Base-by-base conservation (phyloP, 2,329 filamentous ascomycete species). In the Lachnellula suecica region DNA sequence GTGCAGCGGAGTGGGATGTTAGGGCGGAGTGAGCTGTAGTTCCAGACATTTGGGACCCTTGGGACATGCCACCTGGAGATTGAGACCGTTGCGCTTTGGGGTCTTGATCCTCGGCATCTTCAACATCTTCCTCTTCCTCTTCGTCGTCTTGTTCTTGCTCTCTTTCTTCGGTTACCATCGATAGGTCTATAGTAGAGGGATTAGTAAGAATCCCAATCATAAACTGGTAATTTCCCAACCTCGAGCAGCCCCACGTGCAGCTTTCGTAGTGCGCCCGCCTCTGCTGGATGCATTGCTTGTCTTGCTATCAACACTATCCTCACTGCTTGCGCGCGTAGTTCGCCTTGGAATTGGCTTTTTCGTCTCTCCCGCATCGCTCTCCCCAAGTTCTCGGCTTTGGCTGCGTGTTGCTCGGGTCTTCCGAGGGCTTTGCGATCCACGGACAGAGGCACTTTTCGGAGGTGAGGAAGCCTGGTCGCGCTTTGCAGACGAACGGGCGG, bases 301-400 rank as follows among this genome's bases (percentile, higher is more conserved):
- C 20, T 56, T 54, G 35, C 59, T 63, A 17, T 47, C 57, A 37
- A 52, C 52, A 34, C 61, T 65, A 13, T 42, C 40, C 22, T 42
- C 40, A 17, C 40, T 35, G 20, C 43, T 44, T 62, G 60, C 7
- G 22, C 62, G 58, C n/a, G 47, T 27, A 22, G 20, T 27, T 40
- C 54, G 53, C 11, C 41, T 57, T 15, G 23, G 35, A 27, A 24
- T 22, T 27, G 47, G 35, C 23, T 22, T 48, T 23, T 47, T 52
- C 9, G 17, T 58, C 13, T n/a, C 24, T 10, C 29, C 43, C 15
- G 46, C 40, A 50, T 58, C 44, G 31, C 29, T 49, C 5, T 57
- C 54, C n/a, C 54, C 67, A 9, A 66, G 53, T 35, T 73, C 68
- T 19, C 66, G 66, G 58, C 71, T 74, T 47, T 64, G 66, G 48